Evolutionary conservation across 2,329 filamentous ascomycete genomes (phyloP).

Genomic region (Zymoseptoria crescenta): DNA sequence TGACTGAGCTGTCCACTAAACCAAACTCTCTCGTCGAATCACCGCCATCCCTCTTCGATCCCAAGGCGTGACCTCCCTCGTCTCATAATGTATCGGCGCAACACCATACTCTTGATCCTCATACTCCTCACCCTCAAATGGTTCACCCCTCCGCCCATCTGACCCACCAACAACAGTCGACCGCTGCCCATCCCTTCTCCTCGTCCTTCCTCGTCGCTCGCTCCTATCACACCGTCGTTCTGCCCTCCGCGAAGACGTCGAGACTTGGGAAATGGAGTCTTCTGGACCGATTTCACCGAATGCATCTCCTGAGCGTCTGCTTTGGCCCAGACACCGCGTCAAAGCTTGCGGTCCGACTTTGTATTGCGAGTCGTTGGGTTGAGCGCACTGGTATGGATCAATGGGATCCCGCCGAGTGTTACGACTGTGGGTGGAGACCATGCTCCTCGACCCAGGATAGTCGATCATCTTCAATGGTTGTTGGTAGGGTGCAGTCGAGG

Average conservation of each 20-base stretch:
- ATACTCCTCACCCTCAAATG: neutral
- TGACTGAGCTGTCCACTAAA: no score
- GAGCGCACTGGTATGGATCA: neutral
- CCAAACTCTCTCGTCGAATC: neutral
- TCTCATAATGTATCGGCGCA: neutral
- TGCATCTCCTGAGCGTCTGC: neutral
- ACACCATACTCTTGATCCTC: neutral
- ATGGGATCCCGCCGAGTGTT: neutral
- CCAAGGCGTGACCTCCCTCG: slow-evolving; percentile 8
- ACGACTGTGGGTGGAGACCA: neutral
- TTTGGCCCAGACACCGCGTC: neutral
- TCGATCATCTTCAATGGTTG: neutral
- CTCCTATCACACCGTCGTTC: neutral
- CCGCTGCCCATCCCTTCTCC: slow-evolving; percentile 2
- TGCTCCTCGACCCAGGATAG: neutral
- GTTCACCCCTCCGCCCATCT: neutral
- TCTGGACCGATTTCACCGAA: slow-evolving; percentile 4
- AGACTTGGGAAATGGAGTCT: slow-evolving; percentile 15
- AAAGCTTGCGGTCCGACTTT: neutral
- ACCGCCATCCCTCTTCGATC: neutral
- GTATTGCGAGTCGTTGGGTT: neutral
- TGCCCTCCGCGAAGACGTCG: slow-evolving; percentile 4
- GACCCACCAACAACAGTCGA: neutral
- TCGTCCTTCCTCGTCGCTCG: slow-evolving; percentile 1
- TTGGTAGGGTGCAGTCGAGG: neutral